phyloP scores from a whole-genome alignment of 805 yeast species.

The Naumovozyma castellii region DNA sequence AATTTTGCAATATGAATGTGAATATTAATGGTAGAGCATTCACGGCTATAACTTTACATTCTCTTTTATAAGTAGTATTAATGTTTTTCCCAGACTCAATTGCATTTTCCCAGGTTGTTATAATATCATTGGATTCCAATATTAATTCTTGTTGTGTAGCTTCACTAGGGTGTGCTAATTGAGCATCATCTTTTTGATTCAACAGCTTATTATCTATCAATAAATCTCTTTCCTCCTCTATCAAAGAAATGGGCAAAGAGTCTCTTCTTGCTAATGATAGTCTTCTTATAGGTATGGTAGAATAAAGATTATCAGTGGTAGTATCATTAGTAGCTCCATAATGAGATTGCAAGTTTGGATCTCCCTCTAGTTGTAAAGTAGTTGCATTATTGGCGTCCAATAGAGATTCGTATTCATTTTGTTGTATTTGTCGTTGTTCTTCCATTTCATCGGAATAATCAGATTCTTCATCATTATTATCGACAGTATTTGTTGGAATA shows the following conservation, averaged over 20 bases:
- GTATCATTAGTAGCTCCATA: constrained; percentile 3
- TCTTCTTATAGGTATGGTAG: neutral
- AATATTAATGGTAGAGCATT: constrained; percentile 55
- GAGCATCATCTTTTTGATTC: neutral
- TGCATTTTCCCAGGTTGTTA: constrained; percentile 25
- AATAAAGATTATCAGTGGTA: neutral
- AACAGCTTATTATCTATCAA: constrained; percentile 26
- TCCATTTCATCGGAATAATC: constrained; percentile 4
- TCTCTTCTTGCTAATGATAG: constrained; percentile 1
- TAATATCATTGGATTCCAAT: constrained; percentile 11
- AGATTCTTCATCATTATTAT: constrained; percentile 11
- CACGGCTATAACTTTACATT: constrained; percentile 32
- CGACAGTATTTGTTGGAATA: constrained; percentile 9
- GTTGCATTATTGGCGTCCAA: constrained; percentile 17
- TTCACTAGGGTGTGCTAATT: neutral
- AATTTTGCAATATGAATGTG: constrained; percentile 62
- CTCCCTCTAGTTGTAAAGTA: constrained; percentile 15
- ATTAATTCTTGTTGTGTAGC: neutral
- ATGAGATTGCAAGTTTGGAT: constrained; percentile 1
- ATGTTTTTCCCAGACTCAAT: constrained; percentile 24
- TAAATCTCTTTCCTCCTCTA: constrained; percentile 28
- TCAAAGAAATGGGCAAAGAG: constrained; percentile 14
- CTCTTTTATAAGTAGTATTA: constrained; percentile 32
- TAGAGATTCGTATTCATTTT: constrained; percentile 7
- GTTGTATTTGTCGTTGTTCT: neutral